Evolutionary conservation across 768 basidiomycete genomes (phyloP), one percentile per base, ranked within the genome.

Genomic region (Cubamyces sp.): DNA sequence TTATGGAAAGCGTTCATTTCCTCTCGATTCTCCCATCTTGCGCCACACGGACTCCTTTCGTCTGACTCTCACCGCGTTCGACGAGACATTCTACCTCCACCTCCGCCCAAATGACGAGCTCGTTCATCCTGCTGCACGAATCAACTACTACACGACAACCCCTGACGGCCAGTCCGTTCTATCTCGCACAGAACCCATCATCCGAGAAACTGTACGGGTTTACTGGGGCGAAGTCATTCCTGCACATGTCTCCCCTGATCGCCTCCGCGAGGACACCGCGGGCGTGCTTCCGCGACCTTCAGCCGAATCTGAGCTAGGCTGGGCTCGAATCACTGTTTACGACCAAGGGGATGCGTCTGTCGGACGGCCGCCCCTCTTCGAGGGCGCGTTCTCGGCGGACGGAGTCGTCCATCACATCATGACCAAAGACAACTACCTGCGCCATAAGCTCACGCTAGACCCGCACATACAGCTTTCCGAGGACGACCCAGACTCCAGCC

Each of bases 191-290:
- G 80, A 82, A 52, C 87, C 89, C 34, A 77, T 92, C n/a, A 74
- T 85, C 16, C 82, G 83, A 9, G 82, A 87, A 64, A 77, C 80
- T 25, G 84, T 91, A 51, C 82, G 79, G 68, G 87, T 86, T 18
- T 94, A 89, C 73, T 80, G 81, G 74, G 92, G 92, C 12, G 88
- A 91, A 64, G 91, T 94, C 42, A 78, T 94, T 54, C 77, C 82
- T 57, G 77, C 79, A n/a, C 71, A 82, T 34, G 74, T 81, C 57
- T 83, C 88, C 6, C 73, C 74, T 4, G 74, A 74, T 18, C 83
- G 87, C 42, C 77, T 88, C 80, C 81, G 83, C 26, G 85, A 87
- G 68, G 89, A 89, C 71, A 79, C 81, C 21, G 87, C 84, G 5
- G 81, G 85, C 48, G 81, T 82, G 23, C 67, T 81, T 4, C 79